Evolutionary conservation across 352 stramenopile species (phyloP).

Genomic region (Phytophthora ohioensis): DNA sequence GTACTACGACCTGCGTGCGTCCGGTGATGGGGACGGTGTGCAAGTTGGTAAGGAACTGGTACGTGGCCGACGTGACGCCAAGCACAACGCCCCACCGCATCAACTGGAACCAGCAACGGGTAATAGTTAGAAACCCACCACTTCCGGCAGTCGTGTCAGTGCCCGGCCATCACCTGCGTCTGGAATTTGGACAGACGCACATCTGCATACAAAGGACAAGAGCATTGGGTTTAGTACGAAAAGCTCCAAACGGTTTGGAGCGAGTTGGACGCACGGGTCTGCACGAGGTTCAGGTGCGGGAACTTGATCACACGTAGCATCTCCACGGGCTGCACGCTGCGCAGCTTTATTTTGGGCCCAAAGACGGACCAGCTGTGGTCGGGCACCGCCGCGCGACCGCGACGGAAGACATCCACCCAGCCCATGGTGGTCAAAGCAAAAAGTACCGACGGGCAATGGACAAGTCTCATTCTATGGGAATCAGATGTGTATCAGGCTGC

Average conservation of each 20-base stretch:
- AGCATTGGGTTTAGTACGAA: neutral
- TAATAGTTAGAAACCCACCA: neutral
- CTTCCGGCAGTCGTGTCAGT: too few relatives aligned
- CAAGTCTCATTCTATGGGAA: neutral
- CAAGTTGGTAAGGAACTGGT: conserved; percentile 78
- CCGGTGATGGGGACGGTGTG: conserved; percentile 73
- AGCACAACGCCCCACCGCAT: conserved; percentile 52
- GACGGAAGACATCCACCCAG: conserved; percentile 39
- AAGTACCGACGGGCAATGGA: neutral
- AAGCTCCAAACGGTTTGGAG: neutral
- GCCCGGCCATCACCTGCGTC: conserved; percentile 28
- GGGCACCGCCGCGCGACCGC: conserved; percentile 40
- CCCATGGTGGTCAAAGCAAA: conserved; percentile 25
- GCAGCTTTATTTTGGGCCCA: conserved; percentile 41
- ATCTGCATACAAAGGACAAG: conserved; percentile 35
- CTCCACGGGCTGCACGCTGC: conserved; percentile 41
- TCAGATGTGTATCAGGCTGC: neutral
- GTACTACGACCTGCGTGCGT: conserved; percentile 72
- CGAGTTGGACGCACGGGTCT: conserved; percentile 45
- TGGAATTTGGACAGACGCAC: conserved; percentile 61
- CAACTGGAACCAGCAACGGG: conserved; percentile 29
- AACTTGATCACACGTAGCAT: conserved; percentile 46
- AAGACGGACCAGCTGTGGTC: conserved; percentile 62
- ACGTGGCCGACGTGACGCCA: conserved; percentile 53
- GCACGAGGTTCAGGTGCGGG: conserved; percentile 50